Evolutionary conservation across 495 filamentous ascomycete genomes (phyloP).

Genomic region (Trichoderma gamsii): DNA sequence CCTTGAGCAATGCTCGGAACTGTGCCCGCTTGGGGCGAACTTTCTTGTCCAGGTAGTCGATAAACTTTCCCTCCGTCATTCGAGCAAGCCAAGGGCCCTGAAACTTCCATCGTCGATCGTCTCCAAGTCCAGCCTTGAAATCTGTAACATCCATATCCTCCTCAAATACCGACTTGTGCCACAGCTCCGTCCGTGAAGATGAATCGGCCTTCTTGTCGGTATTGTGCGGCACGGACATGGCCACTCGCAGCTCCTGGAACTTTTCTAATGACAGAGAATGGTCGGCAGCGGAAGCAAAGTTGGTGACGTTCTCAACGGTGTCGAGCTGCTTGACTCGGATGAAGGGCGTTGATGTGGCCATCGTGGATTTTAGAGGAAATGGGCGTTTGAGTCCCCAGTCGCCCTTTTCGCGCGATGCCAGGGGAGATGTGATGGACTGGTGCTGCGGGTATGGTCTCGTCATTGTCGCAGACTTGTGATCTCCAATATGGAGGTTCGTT

Average conservation of each 20-base stretch:
- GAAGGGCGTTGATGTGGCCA: slow-evolving; percentile 60
- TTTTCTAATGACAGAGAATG: slow-evolving; percentile 77
- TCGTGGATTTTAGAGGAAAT: slow-evolving; percentile 68
- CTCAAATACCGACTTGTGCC: slow-evolving; percentile 53
- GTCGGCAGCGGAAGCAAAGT: slow-evolving; percentile 78
- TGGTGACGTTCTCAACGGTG: slow-evolving; percentile 85
- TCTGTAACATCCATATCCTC: slow-evolving; percentile 45
- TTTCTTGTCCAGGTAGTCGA: slow-evolving; percentile 53
- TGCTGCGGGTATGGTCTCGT: slow-evolving; percentile 75
- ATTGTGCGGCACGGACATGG: slow-evolving; percentile 46
- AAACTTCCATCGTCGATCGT: slow-evolving; percentile 61
- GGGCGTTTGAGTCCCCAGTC: slow-evolving; percentile 95
- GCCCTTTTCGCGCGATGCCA: slow-evolving; percentile 64
- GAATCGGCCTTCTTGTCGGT: slow-evolving; percentile 22
- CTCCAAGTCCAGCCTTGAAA: slow-evolving; percentile 25
- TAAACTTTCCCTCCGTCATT: slow-evolving; percentile 67
- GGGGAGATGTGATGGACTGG: slow-evolving; percentile 76
- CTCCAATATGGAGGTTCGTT: slow-evolving; percentile 43
- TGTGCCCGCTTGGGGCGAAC: slow-evolving; percentile 55
- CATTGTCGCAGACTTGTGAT: slow-evolving; percentile 42
- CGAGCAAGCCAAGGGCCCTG: slow-evolving; percentile 77
- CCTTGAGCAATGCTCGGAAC: slow-evolving; percentile 56
- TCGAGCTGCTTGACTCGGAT: slow-evolving; percentile 70
- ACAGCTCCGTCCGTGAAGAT: not conserved
- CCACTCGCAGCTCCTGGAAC: slow-evolving; percentile 63